A percentile compares a stretch with the other conserved stretches of the same genome.
Conservation (phyloP, 169 alveolate genomes). For the Eimeria brunetti region DNA sequence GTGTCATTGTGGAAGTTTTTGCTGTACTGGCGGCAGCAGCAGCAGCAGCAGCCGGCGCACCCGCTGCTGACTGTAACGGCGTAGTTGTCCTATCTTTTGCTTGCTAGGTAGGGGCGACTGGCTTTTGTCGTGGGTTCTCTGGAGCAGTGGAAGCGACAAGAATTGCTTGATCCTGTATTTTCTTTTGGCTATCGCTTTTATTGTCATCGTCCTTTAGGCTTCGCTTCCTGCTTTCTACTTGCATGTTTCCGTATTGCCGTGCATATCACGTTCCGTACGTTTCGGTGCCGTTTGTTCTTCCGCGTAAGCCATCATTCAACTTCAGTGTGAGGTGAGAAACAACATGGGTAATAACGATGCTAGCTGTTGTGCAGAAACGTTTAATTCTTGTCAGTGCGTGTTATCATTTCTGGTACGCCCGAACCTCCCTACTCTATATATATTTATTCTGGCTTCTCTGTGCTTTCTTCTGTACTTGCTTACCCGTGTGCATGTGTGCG, state of each 20-base stretch:
- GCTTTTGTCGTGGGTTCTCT: constrained; percentile 27
- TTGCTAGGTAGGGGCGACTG: neutral
- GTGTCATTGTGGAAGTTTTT: constrained; percentile 13
- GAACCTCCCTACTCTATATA: neutral
- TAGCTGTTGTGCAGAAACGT: neutral
- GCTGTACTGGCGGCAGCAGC: constrained; percentile 37
- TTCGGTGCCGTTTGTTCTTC: neutral
- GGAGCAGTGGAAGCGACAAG: constrained; percentile 18
- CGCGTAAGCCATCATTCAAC: neutral
- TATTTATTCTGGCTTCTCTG: neutral
- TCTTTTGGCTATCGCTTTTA: constrained; percentile 26
- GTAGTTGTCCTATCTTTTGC: constrained; percentile 3
- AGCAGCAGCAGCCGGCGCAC: neutral
- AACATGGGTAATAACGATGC: neutral
- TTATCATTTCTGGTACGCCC: neutral
- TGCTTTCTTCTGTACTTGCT: neutral
- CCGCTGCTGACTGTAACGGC: constrained; percentile 24
- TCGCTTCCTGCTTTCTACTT: neutral
- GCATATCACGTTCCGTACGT: neutral
- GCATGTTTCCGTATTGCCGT: neutral
- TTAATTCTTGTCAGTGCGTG: neutral
- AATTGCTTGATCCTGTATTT: constrained; percentile 3
- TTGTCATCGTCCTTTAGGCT: neutral
- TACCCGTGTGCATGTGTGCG: neutral
- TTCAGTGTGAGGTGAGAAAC: neutral